Percentiles rank a stretch among this genome's conserved stretches.
Conservation (phyloP, 2,329 filamentous ascomycete genomes). For the Orbilia oligospora region DNA sequence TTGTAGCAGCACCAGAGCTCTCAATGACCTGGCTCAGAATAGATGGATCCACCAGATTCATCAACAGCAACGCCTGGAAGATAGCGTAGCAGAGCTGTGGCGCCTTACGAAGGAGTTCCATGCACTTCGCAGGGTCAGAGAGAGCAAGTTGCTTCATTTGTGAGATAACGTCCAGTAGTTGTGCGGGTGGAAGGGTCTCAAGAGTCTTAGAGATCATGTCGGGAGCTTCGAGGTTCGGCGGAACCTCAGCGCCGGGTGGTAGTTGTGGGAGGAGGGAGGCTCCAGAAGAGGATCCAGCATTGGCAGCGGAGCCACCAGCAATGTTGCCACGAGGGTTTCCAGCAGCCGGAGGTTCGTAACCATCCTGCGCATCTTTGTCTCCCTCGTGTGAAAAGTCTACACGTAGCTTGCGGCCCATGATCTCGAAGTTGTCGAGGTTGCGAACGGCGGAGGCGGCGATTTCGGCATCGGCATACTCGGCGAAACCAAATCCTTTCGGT, state of each 20-base stretch:
- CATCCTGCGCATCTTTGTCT: slow-evolving; percentile 71
- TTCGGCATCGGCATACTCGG: slow-evolving; percentile 78
- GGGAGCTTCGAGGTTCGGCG: slow-evolving; percentile 75
- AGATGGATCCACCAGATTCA: slow-evolving; percentile 77
- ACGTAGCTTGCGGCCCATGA: slow-evolving; percentile 77
- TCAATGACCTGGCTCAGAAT: slow-evolving; percentile 75
- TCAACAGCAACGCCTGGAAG: slow-evolving; percentile 79
- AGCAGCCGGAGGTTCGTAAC: slow-evolving; percentile 65
- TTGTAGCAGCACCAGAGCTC: slow-evolving; percentile 66
- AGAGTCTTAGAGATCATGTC: slow-evolving; percentile 78
- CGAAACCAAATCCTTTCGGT: slow-evolving; percentile 79
- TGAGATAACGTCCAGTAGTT: slow-evolving; percentile 77
- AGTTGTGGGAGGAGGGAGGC: slow-evolving; percentile 72
- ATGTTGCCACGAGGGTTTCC: slow-evolving; percentile 49
- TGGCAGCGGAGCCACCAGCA: slow-evolving; percentile 22
- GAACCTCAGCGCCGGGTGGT: slow-evolving; percentile 74
- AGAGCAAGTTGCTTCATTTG: slow-evolving; percentile 78
- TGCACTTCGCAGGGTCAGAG: slow-evolving; percentile 75
- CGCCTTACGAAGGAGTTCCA: slow-evolving; percentile 75
- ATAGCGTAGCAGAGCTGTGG: slow-evolving; percentile 80
- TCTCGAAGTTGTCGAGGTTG: slow-evolving; percentile 78
- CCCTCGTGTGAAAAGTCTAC: slow-evolving; percentile 81
- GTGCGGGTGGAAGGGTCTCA: slow-evolving; percentile 73
- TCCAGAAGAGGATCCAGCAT: slow-evolving; percentile 31
- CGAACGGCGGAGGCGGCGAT: slow-evolving; percentile 78